A percentile compares a stretch with the other conserved stretches of the same genome.
Evolutionary conservation across 2,329 filamentous ascomycete genomes (phyloP).

Genomic region (Grosmannia serpens): DNA sequence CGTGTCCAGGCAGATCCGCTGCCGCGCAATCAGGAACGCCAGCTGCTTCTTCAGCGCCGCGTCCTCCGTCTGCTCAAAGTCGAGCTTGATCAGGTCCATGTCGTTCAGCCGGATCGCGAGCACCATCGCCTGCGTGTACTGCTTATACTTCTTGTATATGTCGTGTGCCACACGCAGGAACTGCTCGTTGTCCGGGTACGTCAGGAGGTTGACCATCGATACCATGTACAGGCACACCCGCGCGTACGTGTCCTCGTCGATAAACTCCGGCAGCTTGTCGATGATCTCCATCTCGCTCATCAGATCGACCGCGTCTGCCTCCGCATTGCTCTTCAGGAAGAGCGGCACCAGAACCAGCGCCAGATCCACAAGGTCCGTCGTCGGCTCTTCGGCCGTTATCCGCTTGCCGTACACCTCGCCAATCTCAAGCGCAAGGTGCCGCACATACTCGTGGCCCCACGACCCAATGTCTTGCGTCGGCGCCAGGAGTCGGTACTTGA

Average conservation of each 20-base stretch:
- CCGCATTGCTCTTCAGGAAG: constrained; percentile 93
- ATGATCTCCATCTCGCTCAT: constrained; percentile 98
- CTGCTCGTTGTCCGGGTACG: constrained; percentile 92
- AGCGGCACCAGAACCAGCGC: constrained; percentile 79
- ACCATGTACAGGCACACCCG: constrained; percentile 97
- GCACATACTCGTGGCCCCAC: constrained; percentile 97
- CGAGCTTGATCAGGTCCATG: constrained; percentile 62
- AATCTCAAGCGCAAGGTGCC: constrained; percentile 90
- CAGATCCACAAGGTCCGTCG: constrained; percentile 75
- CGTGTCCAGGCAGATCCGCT: constrained; percentile 71
- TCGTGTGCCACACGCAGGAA: constrained; percentile 88
- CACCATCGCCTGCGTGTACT: constrained; percentile 85
- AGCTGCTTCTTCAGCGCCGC: constrained; percentile 82
- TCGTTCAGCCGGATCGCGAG: constrained; percentile 92
- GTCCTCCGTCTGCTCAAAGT: constrained; percentile 72
- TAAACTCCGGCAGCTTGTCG: constrained; percentile 73
- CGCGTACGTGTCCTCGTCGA: constrained; percentile 89
- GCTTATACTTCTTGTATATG: constrained; percentile 88
- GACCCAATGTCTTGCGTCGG: constrained; percentile 87
- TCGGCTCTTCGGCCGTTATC: constrained; percentile 71
- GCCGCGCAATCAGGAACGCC: constrained; percentile 82
- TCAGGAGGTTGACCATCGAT: constrained; percentile 95
- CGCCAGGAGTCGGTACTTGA: constrained; percentile 87
- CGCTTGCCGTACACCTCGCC: constrained; percentile 88
- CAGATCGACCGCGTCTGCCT: constrained; percentile 94